Base-by-base conservation (phyloP, 176 grass and related monocot species). In the Cocos nucifera region DNA sequence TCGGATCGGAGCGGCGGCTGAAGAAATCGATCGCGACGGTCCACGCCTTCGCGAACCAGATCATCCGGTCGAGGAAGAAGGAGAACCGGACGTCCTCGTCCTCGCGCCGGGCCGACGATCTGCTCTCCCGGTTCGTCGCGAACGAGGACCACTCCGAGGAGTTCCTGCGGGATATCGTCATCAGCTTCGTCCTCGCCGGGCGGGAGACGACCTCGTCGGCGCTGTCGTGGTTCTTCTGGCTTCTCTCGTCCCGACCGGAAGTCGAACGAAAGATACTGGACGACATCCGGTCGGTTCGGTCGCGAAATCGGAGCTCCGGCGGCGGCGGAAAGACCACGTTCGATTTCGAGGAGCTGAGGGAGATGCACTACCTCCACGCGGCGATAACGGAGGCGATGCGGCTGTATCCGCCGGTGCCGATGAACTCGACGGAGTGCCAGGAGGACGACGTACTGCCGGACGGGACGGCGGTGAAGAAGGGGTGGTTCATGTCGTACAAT, bases 281-380 rank as follows among this genome's bases (percentile, higher is more conserved):
- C 5, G 62, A 64, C 18, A 15, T 64, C 8, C 44, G 61, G 21
- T 8, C 2, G 35, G 15, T 16, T 19, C 3, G 35, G 19, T 1
- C 19, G 0, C 19, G 9, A 35, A 49, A 23, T 58, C 56, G 10
- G 35, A 44, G 35, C 35, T 10, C 25, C 35, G 20, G 22, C 19
- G 12, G 15, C 28, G 23, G 15, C 30, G 6, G 22, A 18, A 2
- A 12, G 19, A 24, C 18, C 8, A 6, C 6, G 20, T 51, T 64
- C 44, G 44, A 24, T 30, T 64, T 22, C 62, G 44, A 64, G 12
- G 35, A 49, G 35, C 62, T 64, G 10, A 22, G 39, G 19, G 62
- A 64, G 39, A 64, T 64, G 62, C 35, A 64, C 19, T 64, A 64
- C 62, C 62, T 64, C 27, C 62, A 64, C 10, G 62, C 62, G n/a